A percentile compares a stretch with the other conserved stretches of the same genome.
Conservation (phyloP, 75 land plant species). For the Picea sitchensis region DNA sequence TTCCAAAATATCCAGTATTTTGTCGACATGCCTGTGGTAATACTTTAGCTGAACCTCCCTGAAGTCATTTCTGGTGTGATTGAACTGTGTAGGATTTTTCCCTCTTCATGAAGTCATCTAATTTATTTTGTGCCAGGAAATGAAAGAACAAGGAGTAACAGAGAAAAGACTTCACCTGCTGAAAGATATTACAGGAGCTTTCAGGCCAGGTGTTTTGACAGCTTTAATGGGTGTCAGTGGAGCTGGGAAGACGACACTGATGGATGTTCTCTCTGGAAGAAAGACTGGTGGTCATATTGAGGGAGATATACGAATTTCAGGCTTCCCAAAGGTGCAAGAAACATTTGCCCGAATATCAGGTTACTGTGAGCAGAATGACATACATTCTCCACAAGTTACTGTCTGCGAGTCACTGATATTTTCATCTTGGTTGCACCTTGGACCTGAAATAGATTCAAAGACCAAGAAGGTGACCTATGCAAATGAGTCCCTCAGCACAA, state of each 20-base stretch:
- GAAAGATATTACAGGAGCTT: constrained; percentile 60
- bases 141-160: constrained; percentile 75
- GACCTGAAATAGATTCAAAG: constrained; percentile 7
- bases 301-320: constrained; percentile 79
- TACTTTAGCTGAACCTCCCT: background rate
- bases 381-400: constrained; percentile 83
- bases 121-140: constrained; percentile 24
- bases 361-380: constrained; percentile 82
- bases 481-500: too few relatives aligned
- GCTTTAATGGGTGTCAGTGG: constrained; percentile 92
- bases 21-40: constrained; percentile 22
- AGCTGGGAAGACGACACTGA: constrained; percentile 91
- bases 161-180: constrained; percentile 75
- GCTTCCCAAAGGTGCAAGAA: constrained; percentile 72
- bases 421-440: constrained; percentile 21
- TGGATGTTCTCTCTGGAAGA: constrained; percentile 87
- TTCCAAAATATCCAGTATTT: constrained; percentile 21
- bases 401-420: constrained; percentile 48
- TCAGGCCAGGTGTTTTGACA: constrained; percentile 79
- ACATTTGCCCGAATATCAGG: constrained; percentile 87
- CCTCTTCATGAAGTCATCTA: background rate
- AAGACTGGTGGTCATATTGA: constrained; percentile 90
- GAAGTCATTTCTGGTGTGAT: background rate
- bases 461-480: constrained; percentile 8
- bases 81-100: constrained; percentile 6